Evolutionary conservation across 2,329 filamentous ascomycete genomes (phyloP), one percentile per base, ranked within the genome.

Genomic region (Ophiostoma perfectum): DNA sequence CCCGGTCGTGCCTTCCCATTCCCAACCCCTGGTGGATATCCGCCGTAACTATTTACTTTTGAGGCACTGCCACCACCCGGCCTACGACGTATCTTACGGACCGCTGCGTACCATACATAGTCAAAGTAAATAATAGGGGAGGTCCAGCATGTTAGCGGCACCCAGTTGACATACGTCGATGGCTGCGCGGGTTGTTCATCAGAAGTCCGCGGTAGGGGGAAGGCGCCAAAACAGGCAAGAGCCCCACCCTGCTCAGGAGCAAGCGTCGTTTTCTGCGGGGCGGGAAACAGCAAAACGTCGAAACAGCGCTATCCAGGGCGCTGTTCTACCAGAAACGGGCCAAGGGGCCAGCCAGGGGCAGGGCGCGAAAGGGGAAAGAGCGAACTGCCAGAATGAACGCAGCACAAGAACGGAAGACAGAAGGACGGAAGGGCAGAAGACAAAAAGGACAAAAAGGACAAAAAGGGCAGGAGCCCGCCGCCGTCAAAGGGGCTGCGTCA

Each of bases 211-310:
- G 49, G 49, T 27, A 55, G 49, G 49, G 49, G 49, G 49, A 55
- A 52, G n/a, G 49, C 11, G 49, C n/a, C 49, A n/a, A 4, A 49
- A 47, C 64, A 39, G 14, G 64, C 5, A 14, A 36, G 44, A n/a
- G 45, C 14, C 64, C 69, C 69, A 66, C 69, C 58, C n/a, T 36
- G 62, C 63, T 70, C 67, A 70, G 69, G 69, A 70, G 69, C 68
- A 68, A 67, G 68, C 66, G 68, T 58, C 38, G 38, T 67, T 70
- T 68, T 60, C 62, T 66, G 69, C 67, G 66, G 69, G 67, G 64
- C 69, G 5, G 36, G 64, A 63, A 67, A 66, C 63, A 42, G 27
- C 64, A 18, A 65, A 49, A 65, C 64, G 45, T 45, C 68, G 64
- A 70, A 70, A 70, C 66, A 64, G 58, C 68, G 64, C 68, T 66